phyloP scores from a whole-genome alignment of 371 early-diverging fungal species.

The Apophysomyces variabilis region DNA sequence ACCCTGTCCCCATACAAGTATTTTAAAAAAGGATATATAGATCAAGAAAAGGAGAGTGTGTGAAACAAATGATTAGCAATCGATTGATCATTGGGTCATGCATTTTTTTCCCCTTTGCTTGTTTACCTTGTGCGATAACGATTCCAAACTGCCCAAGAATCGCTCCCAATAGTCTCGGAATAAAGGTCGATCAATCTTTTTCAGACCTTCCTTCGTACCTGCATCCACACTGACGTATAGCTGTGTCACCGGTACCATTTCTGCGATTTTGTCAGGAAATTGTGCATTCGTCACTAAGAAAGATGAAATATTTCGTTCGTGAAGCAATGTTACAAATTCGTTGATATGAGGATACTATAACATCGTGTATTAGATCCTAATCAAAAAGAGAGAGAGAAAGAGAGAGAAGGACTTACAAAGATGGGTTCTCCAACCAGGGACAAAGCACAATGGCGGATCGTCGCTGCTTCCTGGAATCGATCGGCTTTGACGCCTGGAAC shows the following conservation, averaged over 20 bases:
- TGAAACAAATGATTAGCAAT: no score
- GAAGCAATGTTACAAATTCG: conserved; percentile 73
- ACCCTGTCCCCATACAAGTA: conserved; percentile 43
- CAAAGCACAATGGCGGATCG: conserved; percentile 75
- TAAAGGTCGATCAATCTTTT: conserved; percentile 81
- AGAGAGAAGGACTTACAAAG: conserved; percentile 47
- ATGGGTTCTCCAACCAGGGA: conserved; percentile 82
- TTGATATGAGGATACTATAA: conserved; percentile 81
- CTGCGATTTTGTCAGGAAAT: conserved; percentile 74
- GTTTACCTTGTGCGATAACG: conserved; percentile 47
- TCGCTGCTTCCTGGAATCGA: conserved; percentile 75
- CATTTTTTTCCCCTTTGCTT: no score
- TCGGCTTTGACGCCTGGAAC: conserved; percentile 81
- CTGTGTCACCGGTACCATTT: conserved; percentile 77
- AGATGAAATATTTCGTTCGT: conserved; percentile 72
- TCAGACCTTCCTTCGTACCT: conserved; percentile 75
- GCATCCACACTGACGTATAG: conserved; percentile 85
- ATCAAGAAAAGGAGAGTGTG: no score
- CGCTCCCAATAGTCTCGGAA: conserved; percentile 88
- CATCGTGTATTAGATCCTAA: no score
- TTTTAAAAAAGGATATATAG: background rate
- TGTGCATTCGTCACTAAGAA: conserved; percentile 88
- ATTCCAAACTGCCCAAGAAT: conserved; percentile 72
- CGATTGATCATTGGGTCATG: background rate
- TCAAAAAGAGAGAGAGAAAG: no score